A percentile compares a stretch with the other conserved stretches of the same genome.
phyloP scores from a whole-genome alignment of 108 stramenopile species.

The Conticribra guillardii region DNA sequence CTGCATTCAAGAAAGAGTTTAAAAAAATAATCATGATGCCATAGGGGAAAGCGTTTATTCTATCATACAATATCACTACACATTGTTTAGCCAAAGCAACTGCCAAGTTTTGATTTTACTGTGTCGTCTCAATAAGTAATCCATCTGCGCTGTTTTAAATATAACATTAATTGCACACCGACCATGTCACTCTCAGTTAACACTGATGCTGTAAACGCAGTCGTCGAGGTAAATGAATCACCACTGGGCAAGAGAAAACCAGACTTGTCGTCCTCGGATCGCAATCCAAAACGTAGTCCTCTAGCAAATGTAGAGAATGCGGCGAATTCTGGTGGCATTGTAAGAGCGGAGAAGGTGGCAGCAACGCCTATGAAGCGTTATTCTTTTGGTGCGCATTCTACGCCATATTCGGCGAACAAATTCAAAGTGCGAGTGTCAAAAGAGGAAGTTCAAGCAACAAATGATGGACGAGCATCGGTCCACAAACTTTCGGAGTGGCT shows the following conservation, averaged over 20 bases:
- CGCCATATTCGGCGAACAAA: constrained; percentile 15
- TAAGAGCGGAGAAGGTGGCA: neutral
- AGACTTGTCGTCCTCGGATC: neutral
- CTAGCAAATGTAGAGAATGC: constrained; percentile 16
- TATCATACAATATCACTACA: no score
- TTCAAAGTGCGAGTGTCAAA: constrained; percentile 25
- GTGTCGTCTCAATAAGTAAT: no score
- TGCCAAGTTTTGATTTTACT: no score
- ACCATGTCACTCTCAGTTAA: no score
- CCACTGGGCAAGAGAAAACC: constrained; percentile 24
- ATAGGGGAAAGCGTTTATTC: no score
- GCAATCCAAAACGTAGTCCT: constrained; percentile 22
- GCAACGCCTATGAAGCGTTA: constrained; percentile 4
- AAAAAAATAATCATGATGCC: no score
- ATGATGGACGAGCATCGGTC: constrained; percentile 78
- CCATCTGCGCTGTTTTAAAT: no score
- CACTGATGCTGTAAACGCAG: no score
- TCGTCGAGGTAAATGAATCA: no score
- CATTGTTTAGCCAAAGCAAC: no score
- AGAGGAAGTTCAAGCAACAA: constrained; percentile 71
- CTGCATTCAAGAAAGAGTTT: no score
- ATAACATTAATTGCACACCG: no score
- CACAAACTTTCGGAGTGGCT: constrained; percentile 61
- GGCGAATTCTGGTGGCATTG: neutral
- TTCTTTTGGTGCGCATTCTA: neutral